A percentile compares a stretch with the other conserved stretches of the same genome.
Evolutionary conservation across 306 rosid species (phyloP).

Genomic region (Ziziphus jujuba): DNA sequence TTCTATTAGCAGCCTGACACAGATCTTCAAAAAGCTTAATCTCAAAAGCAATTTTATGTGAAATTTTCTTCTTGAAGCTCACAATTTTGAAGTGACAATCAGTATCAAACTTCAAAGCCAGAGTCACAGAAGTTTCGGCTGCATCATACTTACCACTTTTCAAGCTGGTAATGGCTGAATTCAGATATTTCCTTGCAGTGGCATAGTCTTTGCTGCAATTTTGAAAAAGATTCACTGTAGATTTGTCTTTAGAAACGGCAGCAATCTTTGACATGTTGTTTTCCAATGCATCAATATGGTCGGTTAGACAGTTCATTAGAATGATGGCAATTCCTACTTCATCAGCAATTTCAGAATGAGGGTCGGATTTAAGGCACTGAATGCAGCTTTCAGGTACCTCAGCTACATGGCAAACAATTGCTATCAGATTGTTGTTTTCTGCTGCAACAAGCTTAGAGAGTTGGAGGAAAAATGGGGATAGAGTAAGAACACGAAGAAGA

Average conservation of each 20-base stretch:
- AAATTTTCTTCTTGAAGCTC: background rate
- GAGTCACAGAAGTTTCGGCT: background rate
- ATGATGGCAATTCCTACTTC: slow-evolving; percentile 3
- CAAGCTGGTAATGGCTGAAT: background rate
- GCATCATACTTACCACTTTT: background rate
- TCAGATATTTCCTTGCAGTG: slow-evolving; percentile 9
- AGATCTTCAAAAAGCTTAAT: slow-evolving; percentile 23
- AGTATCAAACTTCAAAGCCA: background rate
- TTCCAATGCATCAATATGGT: slow-evolving; percentile 8
- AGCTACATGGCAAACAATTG: slow-evolving; percentile 10
- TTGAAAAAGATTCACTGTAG: background rate
- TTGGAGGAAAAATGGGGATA: background rate
- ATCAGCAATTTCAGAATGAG: background rate
- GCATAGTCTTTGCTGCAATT: background rate
- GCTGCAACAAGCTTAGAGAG: slow-evolving; percentile 11
- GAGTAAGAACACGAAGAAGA: slow-evolving; percentile 20
- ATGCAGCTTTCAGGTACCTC: slow-evolving; percentile 23
- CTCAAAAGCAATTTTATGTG: background rate
- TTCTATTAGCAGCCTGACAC: slow-evolving; percentile 18
- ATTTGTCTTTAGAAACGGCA: background rate
- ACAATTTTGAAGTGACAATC: background rate
- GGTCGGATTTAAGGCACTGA: slow-evolving; percentile 15
- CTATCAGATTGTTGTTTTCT: slow-evolving; percentile 13
- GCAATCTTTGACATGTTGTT: slow-evolving; percentile 17
- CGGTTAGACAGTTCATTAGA: slow-evolving; percentile 15